These are phyloP conservation scores for Meredithiella fracta DNA, from an alignment of 2,329 filamentous ascomycete species.

Conservation along the genomic window DNA sequence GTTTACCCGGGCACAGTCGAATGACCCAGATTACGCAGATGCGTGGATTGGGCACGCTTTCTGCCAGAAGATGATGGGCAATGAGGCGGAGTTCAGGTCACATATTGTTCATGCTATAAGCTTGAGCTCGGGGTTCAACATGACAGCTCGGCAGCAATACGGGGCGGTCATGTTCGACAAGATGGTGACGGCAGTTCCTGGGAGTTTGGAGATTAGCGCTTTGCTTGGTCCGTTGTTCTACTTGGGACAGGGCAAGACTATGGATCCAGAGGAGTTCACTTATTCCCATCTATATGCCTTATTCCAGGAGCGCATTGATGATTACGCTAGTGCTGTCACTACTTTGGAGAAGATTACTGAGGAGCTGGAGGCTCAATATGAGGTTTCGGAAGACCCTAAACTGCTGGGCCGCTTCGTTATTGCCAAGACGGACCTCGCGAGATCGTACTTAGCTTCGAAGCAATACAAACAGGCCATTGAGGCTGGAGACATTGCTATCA, in stretches of 20 bases:
- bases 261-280: constrained; percentile 53
- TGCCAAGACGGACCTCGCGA: constrained; percentile 71
- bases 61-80: constrained; percentile 60
- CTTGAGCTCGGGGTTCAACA: constrained; percentile 62
- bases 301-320: constrained; percentile 64
- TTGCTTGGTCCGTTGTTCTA: constrained; percentile 81
- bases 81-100: constrained; percentile 59
- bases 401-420: constrained; percentile 64
- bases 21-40: constrained; percentile 81
- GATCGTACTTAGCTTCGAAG: constrained; percentile 58
- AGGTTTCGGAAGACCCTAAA: constrained; percentile 59
- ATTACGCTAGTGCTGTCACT: constrained; percentile 45
- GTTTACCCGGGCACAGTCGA: constrained; percentile 81
- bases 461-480: constrained; percentile 55
- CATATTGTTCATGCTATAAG: constrained; percentile 92
- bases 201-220: constrained; percentile 35
- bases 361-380: constrained; percentile 64
- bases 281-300: constrained; percentile 66
- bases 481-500: constrained; percentile 64
- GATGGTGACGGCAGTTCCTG: constrained; percentile 39
- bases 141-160: constrained; percentile 63
- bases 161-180: constrained; percentile 69
- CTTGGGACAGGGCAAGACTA: constrained; percentile 59
- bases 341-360: constrained; percentile 51
- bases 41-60: constrained; percentile 91